Percentiles rank a stretch among this genome's conserved stretches.
These are phyloP conservation scores for Mesembryanthemum crystallinum DNA, from an alignment of 148 eudicot species.

Conservation along the genomic window DNA sequence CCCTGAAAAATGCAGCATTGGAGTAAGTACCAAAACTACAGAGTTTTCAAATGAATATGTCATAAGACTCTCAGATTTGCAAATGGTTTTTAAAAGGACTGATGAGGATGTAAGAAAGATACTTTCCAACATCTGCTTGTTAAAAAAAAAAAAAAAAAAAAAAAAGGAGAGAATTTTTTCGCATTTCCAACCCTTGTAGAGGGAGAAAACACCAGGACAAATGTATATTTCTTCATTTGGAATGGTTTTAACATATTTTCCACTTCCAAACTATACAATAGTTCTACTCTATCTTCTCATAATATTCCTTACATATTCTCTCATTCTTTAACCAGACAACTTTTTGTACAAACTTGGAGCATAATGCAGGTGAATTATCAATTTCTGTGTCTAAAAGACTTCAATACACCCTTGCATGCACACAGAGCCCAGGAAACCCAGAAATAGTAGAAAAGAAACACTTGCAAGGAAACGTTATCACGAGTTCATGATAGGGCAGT, in stretches of 20 bases:
- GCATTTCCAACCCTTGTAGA: neutral
- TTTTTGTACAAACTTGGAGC: neutral
- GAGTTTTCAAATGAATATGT: neutral
- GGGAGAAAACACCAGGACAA: neutral
- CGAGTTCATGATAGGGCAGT: neutral
- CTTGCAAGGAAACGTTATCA: neutral
- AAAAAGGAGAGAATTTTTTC: neutral
- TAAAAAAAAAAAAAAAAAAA: neutral
- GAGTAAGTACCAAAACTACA: slow-evolving; percentile 1
- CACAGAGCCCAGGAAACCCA: neutral
- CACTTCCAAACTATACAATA: neutral
- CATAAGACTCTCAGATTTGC: neutral
- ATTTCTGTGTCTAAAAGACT: neutral
- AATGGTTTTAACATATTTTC: neutral
- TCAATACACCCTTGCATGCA: neutral
- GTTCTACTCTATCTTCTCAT: neutral
- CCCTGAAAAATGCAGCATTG: slow-evolving; percentile 39
- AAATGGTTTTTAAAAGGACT: neutral
- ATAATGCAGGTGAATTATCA: neutral
- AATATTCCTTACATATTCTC: neutral
- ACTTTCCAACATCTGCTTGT: neutral
- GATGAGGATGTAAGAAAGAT: neutral
- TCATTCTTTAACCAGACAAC: neutral
- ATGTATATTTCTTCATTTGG: neutral
- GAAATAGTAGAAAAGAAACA: neutral